Evolutionary conservation across 129 eudicot genomes (phyloP), one percentile per base, ranked within the genome.

Genomic region (Escallonia herrerae): DNA sequence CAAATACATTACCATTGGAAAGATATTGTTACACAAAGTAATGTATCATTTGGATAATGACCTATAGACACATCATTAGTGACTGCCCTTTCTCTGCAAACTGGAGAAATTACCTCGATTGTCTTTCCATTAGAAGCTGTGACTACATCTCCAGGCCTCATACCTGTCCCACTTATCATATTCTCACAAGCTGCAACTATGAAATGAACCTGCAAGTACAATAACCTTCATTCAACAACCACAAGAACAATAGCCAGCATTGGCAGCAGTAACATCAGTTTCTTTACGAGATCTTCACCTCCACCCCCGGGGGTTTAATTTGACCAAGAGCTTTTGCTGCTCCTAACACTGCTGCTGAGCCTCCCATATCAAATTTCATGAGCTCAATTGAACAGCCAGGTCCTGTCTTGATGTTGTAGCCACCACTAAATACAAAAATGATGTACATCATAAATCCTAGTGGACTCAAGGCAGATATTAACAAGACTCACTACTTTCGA

Each of bases 131-230:
- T 94, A 54, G 99, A 94, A 64, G 99, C 97, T 33, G 97, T 94
- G 56, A 94, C 55, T 55, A 94, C 71, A 60, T 94, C 99, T 61
- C 95, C 97, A 12, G 99, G 99, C 75, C 99, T 83, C 99, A 94
- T 94, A 65, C 97, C 99, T 39, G 99, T 78, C 59, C 99, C 99
- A 72, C 99, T 94, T 47, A 94, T 94, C 99, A 94, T 94, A 70
- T 94, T 94, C 73, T 94, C 97, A 86, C 99, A 94, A 63, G 99
- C 97, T n/a, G 99, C 99, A 75, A 94, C 97, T 13, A 94, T 82
- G 71, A 94, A 94, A 82, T 94, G 99, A 84, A 89, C 97, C 99
- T 94, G 78, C 56, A 49, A 52, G 15, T 3, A 38, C 15, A 75
- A 61, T 63, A 65, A 7, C 40, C 40, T 41, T 47, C 45, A 42